phyloP scores from a whole-genome alignment of 352 stramenopile genomes.

The Phytopythium litorale region DNA sequence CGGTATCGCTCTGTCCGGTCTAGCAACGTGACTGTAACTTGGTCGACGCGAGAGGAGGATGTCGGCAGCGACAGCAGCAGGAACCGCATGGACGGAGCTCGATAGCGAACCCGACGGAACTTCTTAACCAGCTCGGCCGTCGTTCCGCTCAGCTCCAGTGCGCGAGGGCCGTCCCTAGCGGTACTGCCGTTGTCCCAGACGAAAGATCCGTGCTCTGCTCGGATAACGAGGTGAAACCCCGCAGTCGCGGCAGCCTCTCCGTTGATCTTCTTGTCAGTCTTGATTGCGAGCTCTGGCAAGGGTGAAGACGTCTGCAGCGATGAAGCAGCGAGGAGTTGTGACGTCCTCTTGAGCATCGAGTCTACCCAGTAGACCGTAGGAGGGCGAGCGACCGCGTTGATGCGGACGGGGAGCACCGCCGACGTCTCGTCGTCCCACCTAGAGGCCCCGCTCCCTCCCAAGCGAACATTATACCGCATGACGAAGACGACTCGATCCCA shows the following conservation, averaged over 20 bases:
- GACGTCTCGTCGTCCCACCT: slow-evolving; percentile 1
- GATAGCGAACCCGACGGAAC: neutral
- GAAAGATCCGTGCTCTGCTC: neutral
- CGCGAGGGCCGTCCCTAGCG: neutral
- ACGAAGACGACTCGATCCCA: slow-evolving; percentile 5
- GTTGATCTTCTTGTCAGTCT: neutral
- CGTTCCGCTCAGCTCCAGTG: neutral
- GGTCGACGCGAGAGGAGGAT: neutral
- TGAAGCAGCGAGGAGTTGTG: neutral
- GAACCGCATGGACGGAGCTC: neutral
- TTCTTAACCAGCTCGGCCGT: neutral
- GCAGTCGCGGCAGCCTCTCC: neutral
- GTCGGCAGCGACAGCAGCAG: neutral
- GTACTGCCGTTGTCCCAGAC: neutral
- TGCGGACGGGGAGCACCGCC: neutral
- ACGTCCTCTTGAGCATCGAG: neutral
- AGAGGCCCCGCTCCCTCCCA: too few relatives aligned
- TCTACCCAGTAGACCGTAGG: neutral
- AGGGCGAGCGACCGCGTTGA: neutral
- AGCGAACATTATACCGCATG: neutral
- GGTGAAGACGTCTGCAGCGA: neutral
- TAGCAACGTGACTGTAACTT: neutral
- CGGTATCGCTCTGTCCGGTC: neutral
- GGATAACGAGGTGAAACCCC: neutral
- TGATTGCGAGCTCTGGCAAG: neutral